Evolutionary conservation across 805 yeast genomes (phyloP).

Genomic region (Lachancea quebecensis): DNA sequence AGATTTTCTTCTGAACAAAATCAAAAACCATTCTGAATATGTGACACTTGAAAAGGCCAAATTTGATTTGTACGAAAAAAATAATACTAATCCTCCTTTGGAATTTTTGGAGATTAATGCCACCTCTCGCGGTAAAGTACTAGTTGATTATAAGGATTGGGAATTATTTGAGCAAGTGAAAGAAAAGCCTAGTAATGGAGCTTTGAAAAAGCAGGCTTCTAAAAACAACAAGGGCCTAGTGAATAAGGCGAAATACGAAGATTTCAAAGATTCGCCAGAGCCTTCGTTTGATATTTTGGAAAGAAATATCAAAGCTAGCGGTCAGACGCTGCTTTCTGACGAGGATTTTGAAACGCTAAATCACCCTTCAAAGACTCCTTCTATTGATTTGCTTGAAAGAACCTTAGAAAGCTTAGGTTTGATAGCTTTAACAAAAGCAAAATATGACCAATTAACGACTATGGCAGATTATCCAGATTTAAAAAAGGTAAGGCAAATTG

Average conservation of each 20-base stretch:
- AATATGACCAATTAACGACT: not conserved
- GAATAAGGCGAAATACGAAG: conserved; percentile 1
- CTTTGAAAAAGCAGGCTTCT: not conserved
- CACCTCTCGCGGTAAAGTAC: not conserved
- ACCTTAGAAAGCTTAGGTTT: not conserved
- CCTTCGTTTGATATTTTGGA: conserved; percentile 9
- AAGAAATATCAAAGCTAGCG: conserved; percentile 9
- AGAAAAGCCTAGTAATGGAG: not conserved
- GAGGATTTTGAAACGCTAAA: not conserved
- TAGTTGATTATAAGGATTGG: not conserved
- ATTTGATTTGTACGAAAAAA: not conserved
- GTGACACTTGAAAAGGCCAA: not conserved
- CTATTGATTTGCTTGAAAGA: conserved; percentile 3
- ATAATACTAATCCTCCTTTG: not conserved
- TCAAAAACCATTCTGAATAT: not conserved
- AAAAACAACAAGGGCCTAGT: not conserved
- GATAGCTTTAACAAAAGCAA: not conserved
- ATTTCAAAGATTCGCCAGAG: not conserved
- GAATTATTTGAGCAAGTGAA: not conserved
- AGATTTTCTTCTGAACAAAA: conserved; percentile 14
- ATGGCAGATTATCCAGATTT: not conserved
- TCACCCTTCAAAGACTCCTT: conserved; percentile 1
- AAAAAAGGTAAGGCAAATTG: not conserved
- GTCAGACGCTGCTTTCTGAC: conserved; percentile 5
- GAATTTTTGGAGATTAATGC: not conserved